phyloP scores from a whole-genome alignment of 148 eudicot species.

The Arbutus unedo region DNA sequence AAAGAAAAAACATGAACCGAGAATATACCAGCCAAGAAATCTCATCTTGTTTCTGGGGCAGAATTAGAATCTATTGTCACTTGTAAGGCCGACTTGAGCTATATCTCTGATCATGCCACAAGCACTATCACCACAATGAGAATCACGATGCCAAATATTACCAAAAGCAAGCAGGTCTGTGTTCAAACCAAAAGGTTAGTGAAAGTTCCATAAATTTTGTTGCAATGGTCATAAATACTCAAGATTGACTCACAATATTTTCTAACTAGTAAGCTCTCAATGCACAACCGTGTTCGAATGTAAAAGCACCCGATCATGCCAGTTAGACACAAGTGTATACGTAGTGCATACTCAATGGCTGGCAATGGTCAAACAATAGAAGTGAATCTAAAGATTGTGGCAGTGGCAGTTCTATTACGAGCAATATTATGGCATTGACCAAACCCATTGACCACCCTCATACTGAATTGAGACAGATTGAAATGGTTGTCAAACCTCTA shows the following conservation, averaged over 20 bases:
- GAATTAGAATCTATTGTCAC: background rate
- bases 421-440: background rate
- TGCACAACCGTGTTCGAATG: background rate
- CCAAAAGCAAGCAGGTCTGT: conserved; percentile 87
- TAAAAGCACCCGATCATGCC: background rate
- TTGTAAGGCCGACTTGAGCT: background rate
- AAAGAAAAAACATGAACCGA: background rate
- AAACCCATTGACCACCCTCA: background rate
- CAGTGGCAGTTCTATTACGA: background rate
- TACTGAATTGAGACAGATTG: background rate
- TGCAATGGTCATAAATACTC: background rate
- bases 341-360: background rate
- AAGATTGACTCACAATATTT: background rate
- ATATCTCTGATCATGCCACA: conserved; percentile 34
- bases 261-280: background rate
- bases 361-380: background rate
- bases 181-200: conserved; percentile 8
- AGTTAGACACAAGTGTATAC: background rate
- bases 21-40: background rate
- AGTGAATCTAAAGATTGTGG: background rate
- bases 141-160: conserved; percentile 70
- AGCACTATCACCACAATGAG: conserved; percentile 61
- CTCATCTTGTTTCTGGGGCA: background rate
- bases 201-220: background rate
- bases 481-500: background rate